These are phyloP conservation scores for Ilyonectria robusta DNA, from an alignment of 2,329 filamentous ascomycete genomes.

Conservation along the genomic window DNA sequence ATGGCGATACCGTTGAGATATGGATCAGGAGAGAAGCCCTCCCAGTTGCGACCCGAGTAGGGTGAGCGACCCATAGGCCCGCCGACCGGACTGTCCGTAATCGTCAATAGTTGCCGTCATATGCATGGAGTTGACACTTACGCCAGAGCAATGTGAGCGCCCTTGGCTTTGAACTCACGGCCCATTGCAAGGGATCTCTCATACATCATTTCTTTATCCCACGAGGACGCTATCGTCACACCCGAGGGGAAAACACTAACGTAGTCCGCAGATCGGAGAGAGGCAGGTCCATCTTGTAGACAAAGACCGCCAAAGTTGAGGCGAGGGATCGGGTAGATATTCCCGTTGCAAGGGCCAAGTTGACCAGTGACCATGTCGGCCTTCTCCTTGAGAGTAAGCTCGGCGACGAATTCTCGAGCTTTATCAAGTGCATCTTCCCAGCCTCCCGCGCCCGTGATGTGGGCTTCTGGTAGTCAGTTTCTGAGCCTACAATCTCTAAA, in stretches of 20 bases:
- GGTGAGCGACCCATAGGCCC: constrained; percentile 61
- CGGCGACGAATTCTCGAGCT: constrained; percentile 50
- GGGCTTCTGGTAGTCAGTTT: too few relatives aligned
- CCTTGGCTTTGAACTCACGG: constrained; percentile 78
- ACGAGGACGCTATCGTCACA: constrained; percentile 72
- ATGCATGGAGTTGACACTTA: not conserved
- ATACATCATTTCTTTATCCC: constrained; percentile 80
- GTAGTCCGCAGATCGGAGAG: constrained; percentile 54
- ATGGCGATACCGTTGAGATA: constrained; percentile 72
- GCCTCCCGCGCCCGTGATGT: constrained; percentile 26
- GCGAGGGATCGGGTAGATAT: constrained; percentile 55
- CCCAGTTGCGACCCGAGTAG: constrained; percentile 75
- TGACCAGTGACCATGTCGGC: constrained; percentile 52
- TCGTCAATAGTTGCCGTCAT: constrained; percentile 31
- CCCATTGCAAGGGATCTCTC: constrained; percentile 68
- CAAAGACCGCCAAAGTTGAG: constrained; percentile 60
- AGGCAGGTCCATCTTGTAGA: constrained; percentile 54
- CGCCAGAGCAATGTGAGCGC: constrained; percentile 72
- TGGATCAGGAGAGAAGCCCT: constrained; percentile 74
- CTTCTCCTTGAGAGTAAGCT: constrained; percentile 51
- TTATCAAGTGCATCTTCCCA: constrained; percentile 56
- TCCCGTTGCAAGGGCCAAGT: constrained; percentile 52
- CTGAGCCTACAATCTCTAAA: too few relatives aligned
- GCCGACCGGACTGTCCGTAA: constrained; percentile 58
- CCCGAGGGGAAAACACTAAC: constrained; percentile 66